These are phyloP conservation scores for Dalbergia oliveri DNA, from an alignment of 306 rosid species.

Conservation along the genomic window DNA sequence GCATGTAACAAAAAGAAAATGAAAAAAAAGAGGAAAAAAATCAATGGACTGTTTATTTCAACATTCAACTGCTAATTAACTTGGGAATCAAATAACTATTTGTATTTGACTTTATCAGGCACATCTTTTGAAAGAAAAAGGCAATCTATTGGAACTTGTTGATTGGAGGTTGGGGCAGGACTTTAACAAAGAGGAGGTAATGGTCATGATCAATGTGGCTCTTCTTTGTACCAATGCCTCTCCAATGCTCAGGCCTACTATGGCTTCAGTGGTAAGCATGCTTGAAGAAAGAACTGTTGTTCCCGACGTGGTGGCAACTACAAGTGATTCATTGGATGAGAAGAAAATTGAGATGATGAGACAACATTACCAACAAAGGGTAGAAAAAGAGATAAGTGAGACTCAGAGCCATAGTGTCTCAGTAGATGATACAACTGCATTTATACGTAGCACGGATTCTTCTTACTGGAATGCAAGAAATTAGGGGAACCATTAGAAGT, in stretches of 20 bases:
- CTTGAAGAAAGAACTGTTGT: slow-evolving; percentile 48
- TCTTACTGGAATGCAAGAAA: not conserved
- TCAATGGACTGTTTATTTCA: not conserved
- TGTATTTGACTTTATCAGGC: slow-evolving; percentile 14
- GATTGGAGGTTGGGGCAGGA: slow-evolving; percentile 50
- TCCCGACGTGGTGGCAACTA: slow-evolving; percentile 29
- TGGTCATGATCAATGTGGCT: slow-evolving; percentile 55
- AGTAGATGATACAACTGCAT: not conserved
- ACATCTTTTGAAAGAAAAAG: slow-evolving; percentile 52
- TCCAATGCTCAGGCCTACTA: slow-evolving; percentile 49
- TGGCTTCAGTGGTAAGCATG: slow-evolving; percentile 56
- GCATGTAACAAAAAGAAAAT: not conserved
- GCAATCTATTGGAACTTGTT: slow-evolving; percentile 48
- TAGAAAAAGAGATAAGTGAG: not conserved
- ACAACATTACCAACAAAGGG: not conserved
- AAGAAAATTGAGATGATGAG: slow-evolving; percentile 35
- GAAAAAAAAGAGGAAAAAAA: not conserved
- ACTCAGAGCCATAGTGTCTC: not conserved
- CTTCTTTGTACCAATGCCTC: slow-evolving; percentile 50
- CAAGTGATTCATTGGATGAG: slow-evolving; percentile 35
- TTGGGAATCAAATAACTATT: not conserved
- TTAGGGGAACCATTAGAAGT: no score
- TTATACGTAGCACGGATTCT: not conserved
- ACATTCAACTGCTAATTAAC: not conserved
- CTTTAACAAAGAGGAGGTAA: slow-evolving; percentile 38